phyloP scores from a whole-genome alignment of 2,329 filamentous ascomycete species.

The Paecilomyces sp. region DNA sequence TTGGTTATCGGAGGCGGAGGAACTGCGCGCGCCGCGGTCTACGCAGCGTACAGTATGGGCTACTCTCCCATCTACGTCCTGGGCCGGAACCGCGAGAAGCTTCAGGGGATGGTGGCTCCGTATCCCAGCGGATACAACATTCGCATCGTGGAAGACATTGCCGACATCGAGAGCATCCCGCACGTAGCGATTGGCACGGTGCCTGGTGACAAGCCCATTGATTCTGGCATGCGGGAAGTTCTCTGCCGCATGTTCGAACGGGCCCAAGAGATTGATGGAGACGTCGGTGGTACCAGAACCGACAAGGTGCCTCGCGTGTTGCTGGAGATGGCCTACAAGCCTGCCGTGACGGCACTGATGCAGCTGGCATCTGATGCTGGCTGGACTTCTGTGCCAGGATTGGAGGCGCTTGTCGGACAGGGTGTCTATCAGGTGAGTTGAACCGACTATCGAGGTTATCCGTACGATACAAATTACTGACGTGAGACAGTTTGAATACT shows the following conservation, averaged over 20 bases:
- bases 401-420: slow-evolving; percentile 85
- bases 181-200: slow-evolving; percentile 82
- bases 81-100: slow-evolving; percentile 65
- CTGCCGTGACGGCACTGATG: slow-evolving; percentile 75
- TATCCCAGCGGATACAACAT: slow-evolving; percentile 72
- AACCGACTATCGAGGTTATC: not conserved
- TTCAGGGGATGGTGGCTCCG: slow-evolving; percentile 57
- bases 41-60: slow-evolving; percentile 74
- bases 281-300: slow-evolving; percentile 21
- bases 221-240: slow-evolving; percentile 59
- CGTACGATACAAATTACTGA: slow-evolving; percentile 2
- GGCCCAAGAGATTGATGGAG: slow-evolving; percentile 41
- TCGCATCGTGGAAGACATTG: slow-evolving; percentile 50
- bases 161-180: slow-evolving; percentile 50
- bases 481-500: slow-evolving; percentile 60
- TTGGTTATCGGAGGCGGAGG: slow-evolving; percentile 88
- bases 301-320: slow-evolving; percentile 52
- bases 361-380: slow-evolving; percentile 67
- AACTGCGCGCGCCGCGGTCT: slow-evolving; percentile 86
- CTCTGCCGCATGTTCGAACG: slow-evolving; percentile 49
- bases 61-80: slow-evolving; percentile 83
- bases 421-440: slow-evolving; percentile 68
- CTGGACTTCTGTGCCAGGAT: slow-evolving; percentile 77
- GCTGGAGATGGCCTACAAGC: slow-evolving; percentile 96
- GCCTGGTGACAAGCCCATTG: slow-evolving; percentile 79